Conservation (phyloP, 2,329 filamentous ascomycete species). For the Didymellaceae sp. region DNA sequence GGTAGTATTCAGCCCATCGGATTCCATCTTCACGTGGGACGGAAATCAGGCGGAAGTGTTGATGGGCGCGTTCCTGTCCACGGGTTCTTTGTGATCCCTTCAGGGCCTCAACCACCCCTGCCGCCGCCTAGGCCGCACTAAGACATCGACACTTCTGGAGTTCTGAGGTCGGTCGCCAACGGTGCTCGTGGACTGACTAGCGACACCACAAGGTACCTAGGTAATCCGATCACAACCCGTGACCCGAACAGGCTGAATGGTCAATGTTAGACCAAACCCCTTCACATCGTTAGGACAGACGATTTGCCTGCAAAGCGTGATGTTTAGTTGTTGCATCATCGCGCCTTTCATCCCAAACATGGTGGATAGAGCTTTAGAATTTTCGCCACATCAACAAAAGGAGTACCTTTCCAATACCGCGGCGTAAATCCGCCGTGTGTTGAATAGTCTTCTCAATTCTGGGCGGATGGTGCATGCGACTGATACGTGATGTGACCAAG, state of each 20-base stretch:
- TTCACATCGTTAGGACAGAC: neutral
- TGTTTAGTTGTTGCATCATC: neutral
- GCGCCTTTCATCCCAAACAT: neutral
- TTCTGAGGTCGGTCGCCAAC: slow-evolving; percentile 12
- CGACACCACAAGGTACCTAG: slow-evolving; percentile 7
- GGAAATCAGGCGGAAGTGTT: slow-evolving; percentile 4
- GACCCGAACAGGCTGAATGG: neutral
- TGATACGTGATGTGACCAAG: slow-evolving; percentile 2
- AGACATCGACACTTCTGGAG: slow-evolving; percentile 18
- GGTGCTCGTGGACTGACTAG: slow-evolving; percentile 15
- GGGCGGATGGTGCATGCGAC: slow-evolving; percentile 8
- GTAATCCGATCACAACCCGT: slow-evolving; percentile 6
- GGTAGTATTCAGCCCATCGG: slow-evolving; percentile 1
- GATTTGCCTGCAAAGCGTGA: neutral
- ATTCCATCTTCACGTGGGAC: slow-evolving; percentile 1
- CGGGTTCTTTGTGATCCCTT: slow-evolving; percentile 16
- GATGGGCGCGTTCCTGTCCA: slow-evolving; percentile 9
- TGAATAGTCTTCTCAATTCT: no score
- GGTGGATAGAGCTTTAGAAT: neutral
- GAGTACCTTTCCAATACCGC: no score
- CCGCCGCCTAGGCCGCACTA: slow-evolving; percentile 15
- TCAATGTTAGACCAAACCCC: neutral
- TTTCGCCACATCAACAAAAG: neutral
- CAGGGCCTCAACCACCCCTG: slow-evolving; percentile 14
- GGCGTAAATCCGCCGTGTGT: no score